Evolutionary conservation across 2,329 filamentous ascomycete species (phyloP), one percentile per base, ranked within the genome.

Genomic region (Fusarium papillatum): DNA sequence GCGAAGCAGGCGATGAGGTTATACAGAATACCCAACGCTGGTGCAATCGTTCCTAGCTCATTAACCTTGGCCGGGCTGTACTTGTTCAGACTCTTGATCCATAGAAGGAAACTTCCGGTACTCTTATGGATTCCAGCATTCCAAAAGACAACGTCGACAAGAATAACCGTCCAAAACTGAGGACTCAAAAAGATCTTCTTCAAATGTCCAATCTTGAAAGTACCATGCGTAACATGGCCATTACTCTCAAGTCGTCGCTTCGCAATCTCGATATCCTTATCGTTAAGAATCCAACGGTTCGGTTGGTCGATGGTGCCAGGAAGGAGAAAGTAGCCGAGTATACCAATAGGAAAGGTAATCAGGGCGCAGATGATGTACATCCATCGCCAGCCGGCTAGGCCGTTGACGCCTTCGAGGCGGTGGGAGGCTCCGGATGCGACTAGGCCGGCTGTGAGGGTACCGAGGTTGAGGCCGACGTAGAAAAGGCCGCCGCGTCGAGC

Each of bases 71-170:
- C 57, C 64, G 64, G 4, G 64, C 76, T 46, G 76, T 85, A 91
- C 7, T 86, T 83, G 2, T 85, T 80, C 17, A 91, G 79, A 68
- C 86, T 89, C 80, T 91, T 91, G 61, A 92, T 81, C 90, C 90
- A 92, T 1, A 92, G 84, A 6, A 90, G 79, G 69, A 88, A 91
- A 0, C 85, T 87, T 7, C 88, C 89, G 1, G 85, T 82, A 8
- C 79, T 84, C 3, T 85, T 86, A 64, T 88, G 80, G 50, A 81
- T 86, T 22, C 85, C 80, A 5, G 85, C 84, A 71, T 91, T 90
- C 87, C 88, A 91, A 81, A 91, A 92, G 60, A 91, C 83, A 17
- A 89, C 84, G 50, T 89, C 87, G 50, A 89, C 83, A 5, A 88
- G 70, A 0, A 90, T 80, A 17, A 91, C 80, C 1, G 85, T 81